A percentile compares a stretch with the other conserved stretches of the same genome.
These are phyloP conservation scores for Tilletia horrida DNA, from an alignment of 1,284 basidiomycete species.

Conservation along the genomic window DNA sequence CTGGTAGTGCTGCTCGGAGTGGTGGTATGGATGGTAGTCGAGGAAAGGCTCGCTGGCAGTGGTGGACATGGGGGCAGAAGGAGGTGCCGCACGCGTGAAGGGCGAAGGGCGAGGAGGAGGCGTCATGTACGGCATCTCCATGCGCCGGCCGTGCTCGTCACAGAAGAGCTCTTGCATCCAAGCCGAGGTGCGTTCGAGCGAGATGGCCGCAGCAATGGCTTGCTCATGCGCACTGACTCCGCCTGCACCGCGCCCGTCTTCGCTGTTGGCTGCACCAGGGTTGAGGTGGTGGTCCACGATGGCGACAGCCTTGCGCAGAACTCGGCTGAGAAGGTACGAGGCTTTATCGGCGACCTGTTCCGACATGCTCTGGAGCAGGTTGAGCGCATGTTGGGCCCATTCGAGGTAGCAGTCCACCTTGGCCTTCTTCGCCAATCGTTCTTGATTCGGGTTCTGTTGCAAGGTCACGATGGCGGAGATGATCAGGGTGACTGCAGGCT, in stretches of 20 bases:
- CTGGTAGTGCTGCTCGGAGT: neutral
- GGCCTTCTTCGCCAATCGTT: neutral
- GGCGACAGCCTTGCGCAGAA: neutral
- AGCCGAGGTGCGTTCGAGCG: neutral
- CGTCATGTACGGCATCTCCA: neutral
- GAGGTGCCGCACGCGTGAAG: neutral
- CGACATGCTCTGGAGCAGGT: neutral
- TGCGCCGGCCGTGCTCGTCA: neutral
- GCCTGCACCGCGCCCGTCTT: too few relatives aligned
- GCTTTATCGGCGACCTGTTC: neutral
- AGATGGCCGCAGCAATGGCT: neutral
- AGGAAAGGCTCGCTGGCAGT: neutral
- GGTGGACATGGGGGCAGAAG: neutral
- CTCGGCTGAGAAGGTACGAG: neutral
- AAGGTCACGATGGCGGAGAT: constrained; percentile 1
- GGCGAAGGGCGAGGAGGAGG: neutral
- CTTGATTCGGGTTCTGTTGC: neutral
- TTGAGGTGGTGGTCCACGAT: neutral
- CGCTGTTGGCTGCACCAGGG: neutral
- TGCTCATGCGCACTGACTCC: too few relatives aligned
- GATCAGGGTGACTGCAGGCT: constrained; percentile 8
- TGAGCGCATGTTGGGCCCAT: constrained; percentile 3
- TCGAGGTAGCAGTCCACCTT: constrained; percentile 2
- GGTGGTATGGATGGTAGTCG: neutral
- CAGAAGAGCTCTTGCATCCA: constrained; percentile 14